phyloP scores from a whole-genome alignment of 108 stramenopile species.

The Nitzschia sp. region DNA sequence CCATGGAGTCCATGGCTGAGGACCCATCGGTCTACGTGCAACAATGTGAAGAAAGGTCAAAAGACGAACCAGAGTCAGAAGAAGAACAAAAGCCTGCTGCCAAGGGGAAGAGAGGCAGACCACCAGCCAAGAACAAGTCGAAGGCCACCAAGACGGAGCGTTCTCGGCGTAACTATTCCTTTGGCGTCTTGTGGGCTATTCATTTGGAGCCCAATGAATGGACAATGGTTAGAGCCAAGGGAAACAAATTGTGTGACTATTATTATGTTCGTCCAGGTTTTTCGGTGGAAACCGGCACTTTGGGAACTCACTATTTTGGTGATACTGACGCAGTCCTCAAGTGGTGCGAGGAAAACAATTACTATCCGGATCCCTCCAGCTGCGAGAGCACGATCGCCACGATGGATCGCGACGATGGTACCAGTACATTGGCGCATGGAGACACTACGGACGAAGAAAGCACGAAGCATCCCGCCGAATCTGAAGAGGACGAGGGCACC shows the following conservation, averaged over 20 bases:
- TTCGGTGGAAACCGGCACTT: not conserved
- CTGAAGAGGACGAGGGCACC: not conserved
- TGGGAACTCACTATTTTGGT: not conserved
- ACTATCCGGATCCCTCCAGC: not conserved
- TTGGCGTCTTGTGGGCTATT: not conserved
- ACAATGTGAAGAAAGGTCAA: not conserved
- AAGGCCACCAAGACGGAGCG: not conserved
- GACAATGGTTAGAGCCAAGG: not conserved
- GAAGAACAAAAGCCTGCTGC: not conserved
- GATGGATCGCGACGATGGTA: not conserved
- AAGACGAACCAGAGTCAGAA: not conserved
- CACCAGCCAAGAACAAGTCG: not conserved
- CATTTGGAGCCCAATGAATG: conserved; percentile 11
- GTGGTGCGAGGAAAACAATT: not conserved
- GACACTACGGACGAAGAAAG: conserved; percentile 12
- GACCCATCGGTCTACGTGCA: not conserved
- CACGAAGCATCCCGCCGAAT: conserved; percentile 6
- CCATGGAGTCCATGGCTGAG: not conserved
- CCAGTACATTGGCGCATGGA: not conserved
- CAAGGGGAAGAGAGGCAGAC: not conserved
- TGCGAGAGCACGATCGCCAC: not conserved
- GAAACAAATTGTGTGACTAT: not conserved
- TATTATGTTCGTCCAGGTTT: not conserved
- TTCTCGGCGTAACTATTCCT: conserved; percentile 2
- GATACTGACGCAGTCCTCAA: not conserved